Conservation (phyloP, 2,329 filamentous ascomycete species). For the Beauveria asiatica region DNA sequence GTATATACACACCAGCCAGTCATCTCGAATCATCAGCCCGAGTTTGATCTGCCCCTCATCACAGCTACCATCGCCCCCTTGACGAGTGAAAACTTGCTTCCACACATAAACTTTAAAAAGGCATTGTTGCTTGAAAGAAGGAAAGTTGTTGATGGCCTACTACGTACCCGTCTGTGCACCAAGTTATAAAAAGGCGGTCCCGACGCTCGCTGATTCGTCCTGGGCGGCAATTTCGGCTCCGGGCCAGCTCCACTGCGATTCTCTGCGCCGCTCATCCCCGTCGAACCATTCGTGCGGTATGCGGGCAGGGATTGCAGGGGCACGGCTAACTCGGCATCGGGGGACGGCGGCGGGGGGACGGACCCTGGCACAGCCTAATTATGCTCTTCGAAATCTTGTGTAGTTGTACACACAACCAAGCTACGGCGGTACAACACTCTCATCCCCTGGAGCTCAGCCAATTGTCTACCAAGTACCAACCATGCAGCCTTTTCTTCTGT, state of each 20-base stretch:
- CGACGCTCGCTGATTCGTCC: constrained; percentile 1
- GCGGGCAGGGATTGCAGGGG: not conserved
- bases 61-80: not conserved
- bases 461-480: not conserved
- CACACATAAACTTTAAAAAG: too few species aligned
- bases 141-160: too few species aligned
- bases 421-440: too few species aligned
- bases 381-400: not conserved
- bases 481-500: not conserved
- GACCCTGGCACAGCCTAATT: not conserved
- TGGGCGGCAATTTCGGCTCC: not conserved
- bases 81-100: too few species aligned
- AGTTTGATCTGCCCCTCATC: not conserved
- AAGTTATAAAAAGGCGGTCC: not conserved
- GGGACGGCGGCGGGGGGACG: not conserved
- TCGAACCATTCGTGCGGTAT: not conserved
- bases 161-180: not conserved
- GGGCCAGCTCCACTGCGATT: not conserved
- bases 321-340: constrained; percentile 7
- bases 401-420: too few species aligned
- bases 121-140: too few species aligned
- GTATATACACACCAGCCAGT: not conserved
- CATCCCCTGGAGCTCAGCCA: not conserved
- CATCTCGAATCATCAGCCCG: not conserved
- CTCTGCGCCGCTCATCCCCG: not conserved